Evolutionary conservation across 805 yeast species (phyloP), one percentile per base, ranked within the genome.

Genomic region (Wickerhamomyces alni): DNA sequence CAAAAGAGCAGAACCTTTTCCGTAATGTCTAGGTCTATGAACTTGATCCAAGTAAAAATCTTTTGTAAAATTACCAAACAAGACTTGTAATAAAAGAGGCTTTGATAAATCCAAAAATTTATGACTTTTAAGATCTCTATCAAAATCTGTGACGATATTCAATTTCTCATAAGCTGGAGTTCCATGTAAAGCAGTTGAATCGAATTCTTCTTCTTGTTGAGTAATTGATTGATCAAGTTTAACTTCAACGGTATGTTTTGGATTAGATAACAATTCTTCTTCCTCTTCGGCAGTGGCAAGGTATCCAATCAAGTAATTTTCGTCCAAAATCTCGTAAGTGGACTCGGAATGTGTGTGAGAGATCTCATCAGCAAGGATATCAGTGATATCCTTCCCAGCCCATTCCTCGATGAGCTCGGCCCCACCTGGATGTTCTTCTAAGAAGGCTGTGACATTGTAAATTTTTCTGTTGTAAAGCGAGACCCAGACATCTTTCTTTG

Each of bases 1-100:
- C 39, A 93, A 61, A 7, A 89, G 96, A 11, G 99, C 99, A 3
- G 96, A 87, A 10, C 96, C 97, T 59, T 88, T 81, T 48, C 98
- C 98, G 59, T 89, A 93, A 63, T 93, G 99, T 59, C 99, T 81
- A 39, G 99, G 99, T 64, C 97, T 80, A 63, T 93, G 99, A 32
- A 93, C 93, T 65, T 93, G 97, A 59, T 88, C 96, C 57, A 93
- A 70, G 62, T 93, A 93, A 56, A 93, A 91, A 32, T 87, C 94
- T 59, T 86, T 91, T 31, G 84, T 58, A 70, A 88, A 93, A 27
- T 74, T 72, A 31, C 88, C 79, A 44, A 75, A 70, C 40, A 87
- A 64, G 34, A 93, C 86, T 67, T 93, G 99, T 62, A 76, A 56
- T 32, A 93, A 65, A 51, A 93, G 69, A 2, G 99, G 95, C 59